A percentile compares a stretch with the other conserved stretches of the same genome.
phyloP scores from a whole-genome alignment of 1,284 basidiomycete genomes.

The Neotropicomus parvogracilis region DNA sequence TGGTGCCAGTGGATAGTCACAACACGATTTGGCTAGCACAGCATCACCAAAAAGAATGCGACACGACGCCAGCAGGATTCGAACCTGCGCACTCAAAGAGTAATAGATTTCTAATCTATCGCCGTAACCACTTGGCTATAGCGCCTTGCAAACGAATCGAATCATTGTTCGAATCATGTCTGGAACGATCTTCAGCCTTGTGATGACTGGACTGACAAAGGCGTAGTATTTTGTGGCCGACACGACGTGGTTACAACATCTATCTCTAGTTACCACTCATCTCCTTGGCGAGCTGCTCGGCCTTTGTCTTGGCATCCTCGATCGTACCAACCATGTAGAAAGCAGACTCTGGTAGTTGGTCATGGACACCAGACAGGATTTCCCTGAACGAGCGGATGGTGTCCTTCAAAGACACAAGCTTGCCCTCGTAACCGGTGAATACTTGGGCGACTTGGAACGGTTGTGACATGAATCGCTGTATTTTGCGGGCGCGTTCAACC shows the following conservation, averaged over 20 bases:
- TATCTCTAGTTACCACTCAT: slow-evolving; percentile 58
- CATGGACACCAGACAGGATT: slow-evolving; percentile 88
- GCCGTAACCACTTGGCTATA: slow-evolving; percentile 58
- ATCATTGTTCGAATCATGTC: too few species aligned
- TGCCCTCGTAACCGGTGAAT: slow-evolving; percentile 98
- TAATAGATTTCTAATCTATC: slow-evolving; percentile 44
- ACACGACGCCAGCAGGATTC: slow-evolving; percentile 37
- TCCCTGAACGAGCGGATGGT: slow-evolving; percentile 93
- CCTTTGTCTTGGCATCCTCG: slow-evolving; percentile 94
- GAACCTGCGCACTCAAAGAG: slow-evolving; percentile 40
- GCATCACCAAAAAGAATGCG: slow-evolving; percentile 14
- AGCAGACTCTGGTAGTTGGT: slow-evolving; percentile 87
- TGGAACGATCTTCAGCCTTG: too few species aligned
- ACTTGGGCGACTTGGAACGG: slow-evolving; percentile 99
- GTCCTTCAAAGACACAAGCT: slow-evolving; percentile 91
- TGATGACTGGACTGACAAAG: too few species aligned
- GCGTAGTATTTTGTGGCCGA: too few species aligned
- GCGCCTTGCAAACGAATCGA: slow-evolving; percentile 25
- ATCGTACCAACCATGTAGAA: slow-evolving; percentile 95
- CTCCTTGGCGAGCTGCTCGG: slow-evolving; percentile 93
- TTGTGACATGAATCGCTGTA: slow-evolving; percentile 98
- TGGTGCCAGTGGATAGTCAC: not conserved
- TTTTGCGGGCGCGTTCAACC: slow-evolving; percentile 88
- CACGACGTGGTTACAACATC: slow-evolving; percentile 13
- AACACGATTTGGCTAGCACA: slow-evolving; percentile 15